These are phyloP conservation scores for Penicillium chermesinum DNA, from an alignment of 495 filamentous ascomycete genomes.

Conservation along the genomic window DNA sequence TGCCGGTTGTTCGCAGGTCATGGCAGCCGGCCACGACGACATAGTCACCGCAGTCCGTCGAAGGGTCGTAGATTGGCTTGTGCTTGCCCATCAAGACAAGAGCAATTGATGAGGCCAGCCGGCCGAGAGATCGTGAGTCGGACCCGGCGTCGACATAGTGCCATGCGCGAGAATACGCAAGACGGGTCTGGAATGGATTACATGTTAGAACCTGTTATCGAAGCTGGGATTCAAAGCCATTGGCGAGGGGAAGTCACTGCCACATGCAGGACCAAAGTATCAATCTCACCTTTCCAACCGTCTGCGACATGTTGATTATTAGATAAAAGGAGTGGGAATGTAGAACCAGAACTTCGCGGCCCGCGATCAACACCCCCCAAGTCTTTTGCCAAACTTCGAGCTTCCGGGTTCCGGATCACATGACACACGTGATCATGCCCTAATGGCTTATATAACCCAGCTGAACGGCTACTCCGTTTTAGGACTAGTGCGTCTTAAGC, in stretches of 20 bases:
- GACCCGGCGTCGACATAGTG: constrained; percentile 76
- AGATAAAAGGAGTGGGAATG: neutral
- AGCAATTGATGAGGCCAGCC: constrained; percentile 87
- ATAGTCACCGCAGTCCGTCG: constrained; percentile 98
- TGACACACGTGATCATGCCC: constrained; percentile 29
- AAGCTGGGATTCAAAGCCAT: neutral
- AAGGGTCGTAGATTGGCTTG: constrained; percentile 95
- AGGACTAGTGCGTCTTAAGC: constrained; percentile 38
- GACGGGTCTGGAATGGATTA: constrained; percentile 63
- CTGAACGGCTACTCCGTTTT: constrained; percentile 6
- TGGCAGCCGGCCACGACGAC: constrained; percentile 89
- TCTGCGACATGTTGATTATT: constrained; percentile 42
- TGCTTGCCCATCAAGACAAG: constrained; percentile 96
- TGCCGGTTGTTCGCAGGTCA: constrained; percentile 80
- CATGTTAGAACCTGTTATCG: neutral
- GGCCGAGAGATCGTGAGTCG: constrained; percentile 59
- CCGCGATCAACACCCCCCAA: constrained; percentile 9
- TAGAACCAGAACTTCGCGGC: constrained; percentile 3
- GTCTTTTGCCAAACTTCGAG: constrained; percentile 15
- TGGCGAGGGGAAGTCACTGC: neutral
- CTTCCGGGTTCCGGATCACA: constrained; percentile 16
- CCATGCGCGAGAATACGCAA: constrained; percentile 94
- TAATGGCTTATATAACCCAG: constrained; percentile 11
- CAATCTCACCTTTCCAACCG: constrained; percentile 40
- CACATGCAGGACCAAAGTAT: neutral